phyloP scores from a whole-genome alignment of 192 early-diverging fungal species.

The Entophlyctis helioformis region DNA sequence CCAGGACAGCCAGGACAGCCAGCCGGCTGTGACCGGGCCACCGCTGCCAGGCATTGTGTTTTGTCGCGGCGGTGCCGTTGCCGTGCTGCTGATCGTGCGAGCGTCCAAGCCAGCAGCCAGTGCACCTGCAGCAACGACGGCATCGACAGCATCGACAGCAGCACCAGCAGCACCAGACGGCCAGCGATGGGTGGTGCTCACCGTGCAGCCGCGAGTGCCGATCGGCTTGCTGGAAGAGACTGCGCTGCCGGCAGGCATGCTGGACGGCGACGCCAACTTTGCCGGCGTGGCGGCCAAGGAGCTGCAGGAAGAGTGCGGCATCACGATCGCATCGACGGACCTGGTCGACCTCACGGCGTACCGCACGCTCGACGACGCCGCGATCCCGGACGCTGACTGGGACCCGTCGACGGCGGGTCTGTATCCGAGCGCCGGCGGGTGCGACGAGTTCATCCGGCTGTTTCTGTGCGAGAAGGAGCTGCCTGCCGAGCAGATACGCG shows the following conservation, averaged over 20 bases:
- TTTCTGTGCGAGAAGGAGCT: conserved; percentile 55
- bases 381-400: conserved; percentile 6
- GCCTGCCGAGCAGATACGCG: conserved; percentile 30
- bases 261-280: conserved; percentile 64
- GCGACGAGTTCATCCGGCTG: conserved; percentile 64
- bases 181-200: conserved; percentile 50
- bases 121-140: background rate
- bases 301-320: conserved; percentile 71
- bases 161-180: conserved; percentile 1
- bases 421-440: conserved; percentile 69
- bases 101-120: conserved; percentile 9
- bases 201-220: conserved; percentile 62
- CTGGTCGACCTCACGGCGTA: conserved; percentile 57
- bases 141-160: background rate
- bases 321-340: conserved; percentile 43
- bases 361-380: conserved; percentile 8
- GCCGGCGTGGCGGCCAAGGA: conserved; percentile 65
- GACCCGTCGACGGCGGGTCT: conserved; percentile 17
- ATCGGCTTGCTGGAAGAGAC: conserved; percentile 43
- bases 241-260: conserved; percentile 82
- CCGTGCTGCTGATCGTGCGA: conserved; percentile 53
- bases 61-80: conserved; percentile 66
- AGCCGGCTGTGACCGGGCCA: no score
- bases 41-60: conserved; percentile 74
- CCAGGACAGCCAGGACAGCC: no score